Base-by-base conservation (phyloP, 2,329 filamentous ascomycete species). In the Venturia oleaginea region DNA sequence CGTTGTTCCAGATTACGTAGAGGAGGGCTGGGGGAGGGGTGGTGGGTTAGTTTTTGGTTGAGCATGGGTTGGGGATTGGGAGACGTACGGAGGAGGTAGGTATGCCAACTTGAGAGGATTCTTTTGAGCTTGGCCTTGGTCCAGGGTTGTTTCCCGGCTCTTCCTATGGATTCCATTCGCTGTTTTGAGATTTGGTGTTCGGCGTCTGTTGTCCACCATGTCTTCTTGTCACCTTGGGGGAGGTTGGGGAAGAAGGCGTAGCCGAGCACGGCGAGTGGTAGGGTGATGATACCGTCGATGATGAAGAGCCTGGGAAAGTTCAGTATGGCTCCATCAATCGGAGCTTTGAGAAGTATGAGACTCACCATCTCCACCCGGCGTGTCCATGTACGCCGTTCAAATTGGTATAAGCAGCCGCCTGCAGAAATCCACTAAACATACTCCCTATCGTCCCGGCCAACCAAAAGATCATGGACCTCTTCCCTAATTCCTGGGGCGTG, bases 101-200 rank as follows among this genome's bases (percentile, higher is more conserved):
- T 83, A 67, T 86, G 86, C 86, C 86, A 89, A 7, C 81, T 83
- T 0, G 78, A 77, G 65, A 88, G 82, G 27, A 88, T 87, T 68
- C 81, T 83, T 71, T 78, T 79, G 43, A 88, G 69, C 72, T 86
- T 87, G 2, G 73, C 70, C 63, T 73, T 76, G 0, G 79, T 81
- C 46, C 46, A 51, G 8, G 46, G 46, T 30, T 51, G 46, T 30
- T 51, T 51, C 6, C 46, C 46, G 22, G 24, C 46, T 27, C 46
- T 10, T 24, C 46, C 46, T 11, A 51, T 51, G 46, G 24, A 24
- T 30, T 27, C 27, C 46, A 51, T 51, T 2, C 46, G n/a, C 10
- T 27, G 22, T 27, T 51, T 51, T 27, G 46, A 51, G 46, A 51
- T 51, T 30, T 24, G 11, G 15, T 51, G 46, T 51, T 51, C 46